Base-by-base conservation (phyloP, 2,329 filamentous ascomycete genomes). In the Fusarium heterosporum region DNA sequence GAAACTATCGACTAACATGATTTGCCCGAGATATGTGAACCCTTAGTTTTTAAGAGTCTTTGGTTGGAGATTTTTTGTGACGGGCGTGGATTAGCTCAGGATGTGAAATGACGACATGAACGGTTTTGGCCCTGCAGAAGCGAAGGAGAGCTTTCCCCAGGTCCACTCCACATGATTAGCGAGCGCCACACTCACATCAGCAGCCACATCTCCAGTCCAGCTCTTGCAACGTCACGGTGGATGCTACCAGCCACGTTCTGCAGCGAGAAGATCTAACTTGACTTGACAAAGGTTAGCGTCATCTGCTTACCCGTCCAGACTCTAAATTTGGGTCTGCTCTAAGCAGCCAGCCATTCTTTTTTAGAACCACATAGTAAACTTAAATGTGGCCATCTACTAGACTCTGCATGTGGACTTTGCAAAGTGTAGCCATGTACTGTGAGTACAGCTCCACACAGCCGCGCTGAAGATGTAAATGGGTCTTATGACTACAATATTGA, bases 301-400 rank as follows among this genome's bases (percentile, higher is more conserved):
- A 61, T 69, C 59, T 48, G 41, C 47, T 40, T 50, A 42, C 30
- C 39, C 26, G 36, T 68, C 55, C 52, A 52, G 60, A 71, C 55
- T 54, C 56, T 61, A 71, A 68, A 69, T 69, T 72, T 69, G 62
- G 65, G 29, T 61, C 60, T 68, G 39, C 38, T 68, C 54, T 70
- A 66, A 71, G 55, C 66, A 41, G 49, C 56, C 51, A 57, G 48
- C 42, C 30, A 26, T 53, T 49, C 61, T 38, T 49, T 61, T 64
- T 64, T 61, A 55, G 60, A 50, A 54, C 34, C 28, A 36, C 45
- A 49, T 43, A 28, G 22, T 29, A 25, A 64, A 65, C 49, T 50
- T 25, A 48, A 40, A 55, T 28, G 26, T 32, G 30, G 45, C 17
- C 49, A 36, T 39, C 41, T 30, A 57, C 32, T 49, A 28, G 42